Percentiles rank a stretch among this genome's conserved stretches.
Conservation (phyloP, 148 eudicot species). For the Chenopodium suecicum region DNA sequence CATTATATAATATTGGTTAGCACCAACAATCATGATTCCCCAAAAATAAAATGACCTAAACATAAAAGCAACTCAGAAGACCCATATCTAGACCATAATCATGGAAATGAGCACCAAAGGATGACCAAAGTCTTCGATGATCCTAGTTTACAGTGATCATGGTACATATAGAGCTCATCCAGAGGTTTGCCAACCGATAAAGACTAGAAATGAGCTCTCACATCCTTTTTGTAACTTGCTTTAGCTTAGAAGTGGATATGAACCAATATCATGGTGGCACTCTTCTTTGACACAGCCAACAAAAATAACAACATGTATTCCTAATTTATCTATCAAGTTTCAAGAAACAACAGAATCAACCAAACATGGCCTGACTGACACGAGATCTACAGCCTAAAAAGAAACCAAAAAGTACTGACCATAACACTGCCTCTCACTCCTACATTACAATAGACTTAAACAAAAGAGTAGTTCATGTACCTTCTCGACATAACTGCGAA, state of each 20-base stretch:
- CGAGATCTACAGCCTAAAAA: neutral
- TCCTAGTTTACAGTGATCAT: neutral
- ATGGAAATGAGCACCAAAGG: neutral
- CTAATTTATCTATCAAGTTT: neutral
- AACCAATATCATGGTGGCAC: neutral
- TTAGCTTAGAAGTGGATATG: neutral
- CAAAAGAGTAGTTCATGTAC: constrained; percentile 36
- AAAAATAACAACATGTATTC: neutral
- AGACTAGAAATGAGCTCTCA: neutral
- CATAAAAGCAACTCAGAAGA: neutral
- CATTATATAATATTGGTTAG: no score
- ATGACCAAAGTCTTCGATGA: neutral
- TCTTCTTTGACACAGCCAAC: no score
- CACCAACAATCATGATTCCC: neutral
- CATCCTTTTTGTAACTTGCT: neutral
- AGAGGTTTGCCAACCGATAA: neutral
- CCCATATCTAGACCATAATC: neutral
- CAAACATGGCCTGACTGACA: neutral
- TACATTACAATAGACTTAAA: neutral
- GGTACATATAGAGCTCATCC: neutral
- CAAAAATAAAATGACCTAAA: neutral
- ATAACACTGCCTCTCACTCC: neutral
- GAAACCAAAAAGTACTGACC: neutral
- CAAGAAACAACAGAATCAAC: neutral
- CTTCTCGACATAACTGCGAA: constrained; percentile 97